Evolutionary conservation across 2,329 filamentous ascomycete species (phyloP).

Genomic region (Ophiostoma montium): DNA sequence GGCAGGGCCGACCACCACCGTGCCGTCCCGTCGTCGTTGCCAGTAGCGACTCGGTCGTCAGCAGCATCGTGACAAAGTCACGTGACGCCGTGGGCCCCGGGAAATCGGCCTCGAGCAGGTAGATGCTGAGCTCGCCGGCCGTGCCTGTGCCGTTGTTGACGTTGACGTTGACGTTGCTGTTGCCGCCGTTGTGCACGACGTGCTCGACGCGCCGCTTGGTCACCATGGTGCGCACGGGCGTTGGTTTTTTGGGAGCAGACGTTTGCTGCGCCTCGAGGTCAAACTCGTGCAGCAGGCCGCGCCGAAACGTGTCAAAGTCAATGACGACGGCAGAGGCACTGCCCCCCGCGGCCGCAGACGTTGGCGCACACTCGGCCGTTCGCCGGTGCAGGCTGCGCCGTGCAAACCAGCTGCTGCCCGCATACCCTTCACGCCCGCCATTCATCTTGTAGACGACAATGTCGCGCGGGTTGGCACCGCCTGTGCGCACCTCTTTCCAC

Average conservation of each 20-base stretch:
- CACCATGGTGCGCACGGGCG: slow-evolving; percentile 72
- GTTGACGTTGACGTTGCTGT: too few relatives aligned
- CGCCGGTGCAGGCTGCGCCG: slow-evolving; percentile 57
- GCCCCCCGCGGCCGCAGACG: neutral
- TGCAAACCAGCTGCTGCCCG: slow-evolving; percentile 81
- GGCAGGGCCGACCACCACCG: slow-evolving; percentile 23
- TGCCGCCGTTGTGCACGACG: slow-evolving; percentile 18
- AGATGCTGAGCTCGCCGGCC: slow-evolving; percentile 35
- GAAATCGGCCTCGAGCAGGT: slow-evolving; percentile 77
- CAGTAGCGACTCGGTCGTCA: slow-evolving; percentile 17
- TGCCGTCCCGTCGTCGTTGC: slow-evolving; percentile 9
- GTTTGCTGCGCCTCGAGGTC: slow-evolving; percentile 40
- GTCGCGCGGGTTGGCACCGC: slow-evolving; percentile 55
- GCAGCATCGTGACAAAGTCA: slow-evolving; percentile 74
- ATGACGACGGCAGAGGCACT: too few relatives aligned
- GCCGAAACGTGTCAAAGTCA: slow-evolving; percentile 63
- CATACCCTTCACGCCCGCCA: slow-evolving; percentile 46
- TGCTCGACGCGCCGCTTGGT: slow-evolving; percentile 63
- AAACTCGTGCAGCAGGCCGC: slow-evolving; percentile 67
- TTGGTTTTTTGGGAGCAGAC: slow-evolving; percentile 50
- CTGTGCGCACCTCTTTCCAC: slow-evolving; percentile 76
- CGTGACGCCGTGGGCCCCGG: slow-evolving; percentile 76
- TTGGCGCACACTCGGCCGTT: neutral
- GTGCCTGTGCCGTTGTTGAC: slow-evolving; percentile 5
- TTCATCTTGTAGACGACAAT: slow-evolving; percentile 55